Percentiles rank a stretch among this genome's conserved stretches.
These are phyloP conservation scores for Leishmania martiniquensis DNA, from an alignment of 208 protist species.

Conservation along the genomic window DNA sequence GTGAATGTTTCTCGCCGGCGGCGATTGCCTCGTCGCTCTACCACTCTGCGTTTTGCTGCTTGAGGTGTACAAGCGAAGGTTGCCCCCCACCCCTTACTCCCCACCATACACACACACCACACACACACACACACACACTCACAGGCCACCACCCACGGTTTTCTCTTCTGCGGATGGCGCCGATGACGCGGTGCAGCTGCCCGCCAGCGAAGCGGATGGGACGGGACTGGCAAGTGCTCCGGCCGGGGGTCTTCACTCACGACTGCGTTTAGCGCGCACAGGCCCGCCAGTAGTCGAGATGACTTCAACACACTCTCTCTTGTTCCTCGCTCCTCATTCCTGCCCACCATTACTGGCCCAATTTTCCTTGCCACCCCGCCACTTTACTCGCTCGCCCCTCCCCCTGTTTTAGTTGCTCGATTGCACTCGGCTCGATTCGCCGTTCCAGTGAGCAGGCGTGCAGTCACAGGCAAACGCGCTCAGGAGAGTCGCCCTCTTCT, in stretches of 20 bases:
- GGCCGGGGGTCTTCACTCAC: neutral
- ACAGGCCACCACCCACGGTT: neutral
- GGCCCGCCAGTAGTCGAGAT: too few relatives aligned
- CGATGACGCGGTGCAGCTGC: neutral
- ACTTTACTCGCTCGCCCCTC: too few relatives aligned
- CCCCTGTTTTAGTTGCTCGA: neutral
- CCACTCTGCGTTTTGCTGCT: neutral
- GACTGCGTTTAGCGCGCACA: neutral
- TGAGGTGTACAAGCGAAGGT: too few relatives aligned
- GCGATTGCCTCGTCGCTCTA: neutral
- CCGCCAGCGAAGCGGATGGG: neutral
- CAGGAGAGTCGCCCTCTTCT: neutral
- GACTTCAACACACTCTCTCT: neutral
- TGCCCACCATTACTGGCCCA: too few relatives aligned
- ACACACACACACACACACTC: too few relatives aligned
- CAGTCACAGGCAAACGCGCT: neutral
- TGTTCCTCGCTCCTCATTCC: too few relatives aligned
- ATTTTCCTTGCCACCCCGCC: too few relatives aligned
- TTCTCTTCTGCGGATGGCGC: neutral
- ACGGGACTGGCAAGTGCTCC: neutral
- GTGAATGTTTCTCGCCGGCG: neutral
- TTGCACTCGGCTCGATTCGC: too few relatives aligned
- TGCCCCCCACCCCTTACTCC: too few relatives aligned
- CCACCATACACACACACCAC: too few relatives aligned
- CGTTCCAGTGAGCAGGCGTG: neutral